phyloP scores from a whole-genome alignment of 495 filamentous ascomycete genomes.

The Aspergillus carlsbadensis region DNA sequence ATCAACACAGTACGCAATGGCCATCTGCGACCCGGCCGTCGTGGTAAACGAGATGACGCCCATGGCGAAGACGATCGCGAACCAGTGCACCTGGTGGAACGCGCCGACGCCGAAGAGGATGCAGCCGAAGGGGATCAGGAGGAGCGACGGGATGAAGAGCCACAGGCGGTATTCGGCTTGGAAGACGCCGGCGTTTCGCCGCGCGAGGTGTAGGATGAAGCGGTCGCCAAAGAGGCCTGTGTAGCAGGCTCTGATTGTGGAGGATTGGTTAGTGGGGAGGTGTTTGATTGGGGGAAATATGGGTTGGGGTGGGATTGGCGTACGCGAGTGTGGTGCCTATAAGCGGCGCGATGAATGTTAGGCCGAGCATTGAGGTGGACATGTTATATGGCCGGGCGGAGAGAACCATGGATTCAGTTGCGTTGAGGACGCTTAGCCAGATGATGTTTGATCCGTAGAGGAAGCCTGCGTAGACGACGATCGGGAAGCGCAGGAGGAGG shows the following conservation, averaged over 20 bases:
- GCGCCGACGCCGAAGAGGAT: conserved; percentile 68
- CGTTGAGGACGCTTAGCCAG: neutral
- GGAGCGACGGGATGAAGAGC: conserved; percentile 52
- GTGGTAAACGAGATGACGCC: conserved; percentile 55
- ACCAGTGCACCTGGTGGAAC: conserved; percentile 58
- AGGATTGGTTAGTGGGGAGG: no score
- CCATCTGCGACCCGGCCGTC: conserved; percentile 55
- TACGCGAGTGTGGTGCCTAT: no score
- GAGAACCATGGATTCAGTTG: neutral
- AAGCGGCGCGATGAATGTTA: no score
- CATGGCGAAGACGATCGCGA: conserved; percentile 62
- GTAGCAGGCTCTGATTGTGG: no score
- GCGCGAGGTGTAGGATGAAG: conserved; percentile 54
- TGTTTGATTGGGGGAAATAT: no score
- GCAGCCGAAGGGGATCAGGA: conserved; percentile 54
- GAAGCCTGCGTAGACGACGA: neutral
- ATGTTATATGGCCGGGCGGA: neutral
- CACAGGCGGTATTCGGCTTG: conserved; percentile 62
- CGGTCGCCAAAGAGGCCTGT: no score
- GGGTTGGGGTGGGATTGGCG: no score
- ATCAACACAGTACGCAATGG: conserved; percentile 61
- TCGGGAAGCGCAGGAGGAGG: neutral
- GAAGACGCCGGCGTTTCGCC: conserved; percentile 57
- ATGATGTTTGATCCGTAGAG: neutral
- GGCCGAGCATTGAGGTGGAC: neutral